A percentile compares a stretch with the other conserved stretches of the same genome.
phyloP scores from a whole-genome alignment of 1,284 basidiomycete species.

The Xanthoconium separans region DNA sequence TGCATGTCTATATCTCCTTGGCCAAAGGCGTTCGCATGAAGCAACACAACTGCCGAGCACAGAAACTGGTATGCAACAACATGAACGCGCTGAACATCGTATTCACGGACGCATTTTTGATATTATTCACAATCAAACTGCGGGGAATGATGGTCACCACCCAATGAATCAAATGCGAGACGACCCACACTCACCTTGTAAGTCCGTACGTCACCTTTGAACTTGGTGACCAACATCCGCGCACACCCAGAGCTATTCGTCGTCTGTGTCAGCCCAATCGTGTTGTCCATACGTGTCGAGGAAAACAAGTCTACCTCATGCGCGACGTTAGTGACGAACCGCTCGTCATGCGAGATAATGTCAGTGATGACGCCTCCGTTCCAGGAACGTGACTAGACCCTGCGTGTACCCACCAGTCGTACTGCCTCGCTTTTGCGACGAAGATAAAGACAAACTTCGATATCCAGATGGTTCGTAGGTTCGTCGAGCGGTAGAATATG shows the following conservation, averaged over 20 bases:
- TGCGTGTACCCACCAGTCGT: not conserved
- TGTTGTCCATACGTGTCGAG: not conserved
- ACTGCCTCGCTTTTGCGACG: too few species aligned
- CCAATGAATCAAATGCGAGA: constrained; percentile 5
- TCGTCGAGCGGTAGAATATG: constrained; percentile 91
- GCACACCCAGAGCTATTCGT: constrained; percentile 81
- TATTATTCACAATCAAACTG: too few species aligned
- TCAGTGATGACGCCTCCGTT: constrained; percentile 86
- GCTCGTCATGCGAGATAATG: constrained; percentile 91
- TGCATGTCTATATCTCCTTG: too few species aligned
- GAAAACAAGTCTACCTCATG: constrained; percentile 52
- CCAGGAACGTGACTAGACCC: constrained; percentile 91
- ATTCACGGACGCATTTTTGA: too few species aligned
- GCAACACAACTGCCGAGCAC: too few species aligned
- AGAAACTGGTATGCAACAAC: too few species aligned
- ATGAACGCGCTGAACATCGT: too few species aligned
- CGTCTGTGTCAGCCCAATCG: not conserved
- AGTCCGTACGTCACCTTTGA: constrained; percentile 85
- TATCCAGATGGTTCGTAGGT: constrained; percentile 98
- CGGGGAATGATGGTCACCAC: not conserved
- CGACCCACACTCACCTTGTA: constrained; percentile 70
- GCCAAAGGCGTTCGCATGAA: too few species aligned
- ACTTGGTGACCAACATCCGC: constrained; percentile 84
- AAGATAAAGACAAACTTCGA: constrained; percentile 55
- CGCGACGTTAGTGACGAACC: constrained; percentile 87